phyloP scores from a whole-genome alignment of 176 grass and related monocot genomes.

The Zea luxurians region DNA sequence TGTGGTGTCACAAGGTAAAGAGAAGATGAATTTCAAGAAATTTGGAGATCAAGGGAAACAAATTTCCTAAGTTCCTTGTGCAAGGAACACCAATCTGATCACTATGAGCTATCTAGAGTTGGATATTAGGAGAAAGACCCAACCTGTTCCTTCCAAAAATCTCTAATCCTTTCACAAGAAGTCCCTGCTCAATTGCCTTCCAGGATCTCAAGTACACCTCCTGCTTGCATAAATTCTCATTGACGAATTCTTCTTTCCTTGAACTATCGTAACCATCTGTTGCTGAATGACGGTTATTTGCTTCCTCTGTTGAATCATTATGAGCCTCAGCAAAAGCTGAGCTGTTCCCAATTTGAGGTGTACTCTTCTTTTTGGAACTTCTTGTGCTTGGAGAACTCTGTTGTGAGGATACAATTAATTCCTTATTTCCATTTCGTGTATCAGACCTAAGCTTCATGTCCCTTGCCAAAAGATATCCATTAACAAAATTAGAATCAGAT shows the following conservation, averaged over 20 bases:
- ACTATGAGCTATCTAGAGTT: background rate
- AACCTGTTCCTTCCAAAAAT: slow-evolving; percentile 94
- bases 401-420: slow-evolving; percentile 52
- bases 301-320: slow-evolving; percentile 58
- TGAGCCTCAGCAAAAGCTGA: slow-evolving; percentile 48
- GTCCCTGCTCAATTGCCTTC: slow-evolving; percentile 87
- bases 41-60: background rate
- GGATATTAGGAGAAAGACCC: slow-evolving; percentile 1
- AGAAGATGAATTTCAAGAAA: too few species aligned
- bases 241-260: slow-evolving; percentile 69
- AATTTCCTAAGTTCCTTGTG: slow-evolving; percentile 1
- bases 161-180: slow-evolving; percentile 88
- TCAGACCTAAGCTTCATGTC: slow-evolving; percentile 78
- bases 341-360: slow-evolving; percentile 45
- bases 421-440: slow-evolving; percentile 57
- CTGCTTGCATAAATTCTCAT: slow-evolving; percentile 70
- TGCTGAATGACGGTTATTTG: slow-evolving; percentile 47
- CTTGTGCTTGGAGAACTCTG: slow-evolving; percentile 62
- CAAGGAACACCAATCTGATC: background rate
- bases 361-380: slow-evolving; percentile 50
- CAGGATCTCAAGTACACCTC: slow-evolving; percentile 53
- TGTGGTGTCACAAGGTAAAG: background rate
- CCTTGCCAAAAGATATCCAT: slow-evolving; percentile 53
- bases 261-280: slow-evolving; percentile 58
- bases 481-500: slow-evolving; percentile 64